Base-by-base conservation (phyloP, 306 rosid genomes). In the Geum urbanum region DNA sequence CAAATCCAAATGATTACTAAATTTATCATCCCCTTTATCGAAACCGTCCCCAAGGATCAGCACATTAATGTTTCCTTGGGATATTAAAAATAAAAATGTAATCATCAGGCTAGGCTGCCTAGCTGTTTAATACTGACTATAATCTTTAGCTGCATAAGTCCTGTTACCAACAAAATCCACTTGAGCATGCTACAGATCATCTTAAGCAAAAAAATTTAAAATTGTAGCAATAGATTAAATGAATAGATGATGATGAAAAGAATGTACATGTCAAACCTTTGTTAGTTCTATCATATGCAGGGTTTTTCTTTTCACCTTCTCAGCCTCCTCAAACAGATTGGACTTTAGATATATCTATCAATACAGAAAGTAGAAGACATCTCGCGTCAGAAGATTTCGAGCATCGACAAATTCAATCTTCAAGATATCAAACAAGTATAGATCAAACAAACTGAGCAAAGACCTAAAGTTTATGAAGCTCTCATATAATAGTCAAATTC, bases 221-320 rank as follows among this genome's bases (percentile, higher is more conserved):
- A 41, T 44, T 32, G 66, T 54, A 54, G 47, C 58, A 35, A 43
- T 32, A 64, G 7, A 64, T 10, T 66, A 24, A 27, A 62, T 16
- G 66, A 57, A 50, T 80, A 67, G 69, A 71, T n/a, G 68, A 67
- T 77, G 69, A 66, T 18, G 55, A 49, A 70, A 32, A 51, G 40
- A 59, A 27, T 0, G 8, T 6, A 57, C 19, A 24, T 11, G 22
- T n/a, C 15, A 41, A 80, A 92, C 96, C 96, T 90, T 88, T 6
- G 90, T 86, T 75, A 86, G 76, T 79, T 92, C 98, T 94, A 90
- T 50, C 14, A 70, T 79, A 72, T 86, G 96, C 74, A 90, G 84
- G 72, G 88, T 81, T 84, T 88, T 92, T 78, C 96, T 90, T 77
- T 88, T 97, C 27, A 90, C 63, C 77, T 74, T 85, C 86, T 86